Conservation (phyloP, 768 basidiomycete genomes). For the Phlegmacium glaucopus region DNA sequence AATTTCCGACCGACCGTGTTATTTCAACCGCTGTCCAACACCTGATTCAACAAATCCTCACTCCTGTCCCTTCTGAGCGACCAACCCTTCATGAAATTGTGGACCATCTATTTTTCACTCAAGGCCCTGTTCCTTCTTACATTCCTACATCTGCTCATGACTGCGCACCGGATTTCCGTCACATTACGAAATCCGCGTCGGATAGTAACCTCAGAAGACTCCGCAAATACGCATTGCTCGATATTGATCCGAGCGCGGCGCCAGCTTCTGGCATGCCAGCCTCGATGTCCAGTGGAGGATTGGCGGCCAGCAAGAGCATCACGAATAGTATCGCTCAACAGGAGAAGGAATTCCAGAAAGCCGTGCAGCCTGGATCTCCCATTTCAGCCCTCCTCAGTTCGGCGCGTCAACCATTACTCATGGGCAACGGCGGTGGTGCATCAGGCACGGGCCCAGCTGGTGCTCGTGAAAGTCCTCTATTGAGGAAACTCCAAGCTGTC, state of each 20-base stretch:
- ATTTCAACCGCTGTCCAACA: conserved; percentile 72
- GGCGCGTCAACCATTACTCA: conserved; percentile 82
- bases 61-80: conserved; percentile 76
- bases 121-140: conserved; percentile 75
- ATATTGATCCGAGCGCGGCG: conserved; percentile 45
- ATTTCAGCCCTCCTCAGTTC: conserved; percentile 89
- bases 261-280: background rate
- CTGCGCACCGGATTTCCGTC: conserved; percentile 67
- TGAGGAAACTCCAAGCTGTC: conserved; percentile 55
- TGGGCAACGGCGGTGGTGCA: conserved; percentile 37
- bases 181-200: conserved; percentile 57
- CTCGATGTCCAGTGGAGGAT: background rate
- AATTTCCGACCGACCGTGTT: conserved; percentile 76
- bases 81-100: conserved; percentile 86
- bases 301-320: conserved; percentile 34
- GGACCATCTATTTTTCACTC: conserved; percentile 78
- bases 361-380: conserved; percentile 92
- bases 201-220: conserved; percentile 69
- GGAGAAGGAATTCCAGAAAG: conserved; percentile 96
- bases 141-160: conserved; percentile 83
- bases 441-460: conserved; percentile 19
- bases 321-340: conserved; percentile 73
- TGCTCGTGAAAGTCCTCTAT: conserved; percentile 23
- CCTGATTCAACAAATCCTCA: conserved; percentile 82
- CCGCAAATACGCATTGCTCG: conserved; percentile 58